Percentiles rank a stretch among this genome's conserved stretches.
Conservation (phyloP, 2,329 filamentous ascomycete species). For the Leptographium wingfieldii region DNA sequence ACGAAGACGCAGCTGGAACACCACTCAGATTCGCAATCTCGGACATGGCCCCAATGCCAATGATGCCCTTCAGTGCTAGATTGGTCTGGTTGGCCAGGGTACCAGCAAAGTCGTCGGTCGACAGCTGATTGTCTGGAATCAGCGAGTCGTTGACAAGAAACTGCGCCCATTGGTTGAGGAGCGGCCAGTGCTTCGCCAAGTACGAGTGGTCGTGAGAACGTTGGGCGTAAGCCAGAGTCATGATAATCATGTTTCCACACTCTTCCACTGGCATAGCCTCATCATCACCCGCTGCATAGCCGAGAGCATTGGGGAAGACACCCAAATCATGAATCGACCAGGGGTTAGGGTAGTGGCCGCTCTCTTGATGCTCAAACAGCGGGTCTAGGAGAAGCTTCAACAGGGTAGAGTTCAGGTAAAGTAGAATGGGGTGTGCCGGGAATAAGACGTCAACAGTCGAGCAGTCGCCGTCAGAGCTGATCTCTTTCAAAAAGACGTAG, state of each 20-base stretch:
- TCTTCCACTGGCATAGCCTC: conserved; percentile 66
- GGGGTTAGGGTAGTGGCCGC: conserved; percentile 67
- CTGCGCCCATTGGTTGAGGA: conserved; percentile 60
- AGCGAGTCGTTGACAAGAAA: conserved; percentile 60
- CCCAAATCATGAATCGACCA: conserved; percentile 68
- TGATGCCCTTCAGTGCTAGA: conserved; percentile 61
- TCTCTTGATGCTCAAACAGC: conserved; percentile 64
- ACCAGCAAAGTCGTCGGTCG: conserved; percentile 67
- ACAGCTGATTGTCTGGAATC: conserved; percentile 58
- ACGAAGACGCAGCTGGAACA: conserved; percentile 27
- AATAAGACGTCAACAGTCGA: conserved; percentile 84
- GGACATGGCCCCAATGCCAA: conserved; percentile 68
- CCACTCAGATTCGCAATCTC: conserved; percentile 51
- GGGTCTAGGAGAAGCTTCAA: conserved; percentile 66
- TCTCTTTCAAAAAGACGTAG: conserved; percentile 77
- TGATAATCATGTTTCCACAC: conserved; percentile 63
- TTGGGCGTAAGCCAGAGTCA: conserved; percentile 47
- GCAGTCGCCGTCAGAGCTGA: conserved; percentile 75
- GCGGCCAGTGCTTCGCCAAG: conserved; percentile 52
- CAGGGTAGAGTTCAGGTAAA: conserved; percentile 71
- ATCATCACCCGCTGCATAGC: conserved; percentile 53
- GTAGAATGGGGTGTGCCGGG: conserved; percentile 69
- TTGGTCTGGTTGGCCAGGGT: conserved; percentile 64
- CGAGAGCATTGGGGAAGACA: conserved; percentile 59
- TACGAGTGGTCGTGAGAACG: conserved; percentile 24